Evolutionary conservation across 2,329 filamentous ascomycete genomes (phyloP).

Genomic region (Drechslerella coelobrocha): DNA sequence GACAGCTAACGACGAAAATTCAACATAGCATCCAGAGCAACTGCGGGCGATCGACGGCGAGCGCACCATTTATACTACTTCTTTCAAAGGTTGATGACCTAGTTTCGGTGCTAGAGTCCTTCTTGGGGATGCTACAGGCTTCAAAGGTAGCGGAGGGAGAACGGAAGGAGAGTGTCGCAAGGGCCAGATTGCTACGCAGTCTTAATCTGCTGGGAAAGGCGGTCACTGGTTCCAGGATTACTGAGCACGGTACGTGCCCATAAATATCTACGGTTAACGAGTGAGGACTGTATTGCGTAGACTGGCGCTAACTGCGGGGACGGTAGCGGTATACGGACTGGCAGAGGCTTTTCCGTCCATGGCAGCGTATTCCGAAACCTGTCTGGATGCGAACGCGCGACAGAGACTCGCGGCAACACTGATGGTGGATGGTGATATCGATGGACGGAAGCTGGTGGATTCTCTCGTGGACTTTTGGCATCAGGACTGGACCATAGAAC

Average conservation of each 20-base stretch:
- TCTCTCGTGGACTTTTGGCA: conserved; percentile 39
- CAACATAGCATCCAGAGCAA: conserved; percentile 5
- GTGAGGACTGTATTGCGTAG: too few relatives aligned
- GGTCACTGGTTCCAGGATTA: conserved; percentile 16
- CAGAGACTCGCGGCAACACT: conserved; percentile 15
- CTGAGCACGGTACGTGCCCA: conserved; percentile 21
- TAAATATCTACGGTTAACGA: too few relatives aligned
- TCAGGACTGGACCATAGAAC: conserved; percentile 4
- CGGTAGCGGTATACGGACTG: conserved; percentile 24
- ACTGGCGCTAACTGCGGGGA: too few relatives aligned
- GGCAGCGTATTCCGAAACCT: conserved; percentile 31
- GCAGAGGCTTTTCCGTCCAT: conserved; percentile 26
- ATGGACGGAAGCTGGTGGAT: conserved; percentile 11
- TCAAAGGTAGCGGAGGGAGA: conserved; percentile 11
- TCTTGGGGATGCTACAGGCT: conserved; percentile 23
- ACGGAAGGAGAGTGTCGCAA: conserved; percentile 5
- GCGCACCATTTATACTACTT: conserved; percentile 22
- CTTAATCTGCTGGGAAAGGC: conserved; percentile 35
- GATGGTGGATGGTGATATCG: conserved; percentile 7
- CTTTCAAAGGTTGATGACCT: conserved; percentile 26
- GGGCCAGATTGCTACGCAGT: conserved; percentile 24
- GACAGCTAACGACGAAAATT: neutral
- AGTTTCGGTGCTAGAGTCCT: conserved; percentile 20
- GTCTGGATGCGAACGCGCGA: conserved; percentile 18
- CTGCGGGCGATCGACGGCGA: neutral